These are phyloP conservation scores for Podospora pseudocomata DNA, from an alignment of 495 filamentous ascomycete species.

Conservation along the genomic window DNA sequence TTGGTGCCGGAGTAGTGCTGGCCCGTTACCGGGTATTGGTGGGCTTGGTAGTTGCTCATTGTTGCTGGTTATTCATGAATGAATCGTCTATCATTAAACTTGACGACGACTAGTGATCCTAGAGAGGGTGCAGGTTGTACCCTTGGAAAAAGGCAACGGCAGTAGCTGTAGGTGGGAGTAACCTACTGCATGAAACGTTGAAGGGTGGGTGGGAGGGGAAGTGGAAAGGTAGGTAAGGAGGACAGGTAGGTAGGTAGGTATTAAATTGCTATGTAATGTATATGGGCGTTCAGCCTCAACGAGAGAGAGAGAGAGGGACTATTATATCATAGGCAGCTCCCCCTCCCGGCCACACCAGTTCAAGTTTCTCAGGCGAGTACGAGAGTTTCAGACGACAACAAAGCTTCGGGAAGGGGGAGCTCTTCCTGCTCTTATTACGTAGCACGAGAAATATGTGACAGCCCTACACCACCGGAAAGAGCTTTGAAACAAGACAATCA, in stretches of 20 bases:
- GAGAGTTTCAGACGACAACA: not conserved
- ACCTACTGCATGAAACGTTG: not conserved
- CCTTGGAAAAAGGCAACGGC: not conserved
- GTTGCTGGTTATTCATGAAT: slow-evolving; percentile 4
- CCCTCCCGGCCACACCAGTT: too few relatives aligned
- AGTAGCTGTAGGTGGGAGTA: not conserved
- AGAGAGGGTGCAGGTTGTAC: not conserved
- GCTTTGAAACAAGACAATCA: not conserved
- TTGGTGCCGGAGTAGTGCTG: slow-evolving; percentile 64
- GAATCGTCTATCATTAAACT: not conserved
- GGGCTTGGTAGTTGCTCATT: slow-evolving; percentile 23
- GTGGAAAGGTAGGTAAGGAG: not conserved
- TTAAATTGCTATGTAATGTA: not conserved
- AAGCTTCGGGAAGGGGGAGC: not conserved
- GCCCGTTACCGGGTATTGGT: slow-evolving; percentile 30
- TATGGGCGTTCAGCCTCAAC: not conserved
- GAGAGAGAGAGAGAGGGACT: too few relatives aligned
- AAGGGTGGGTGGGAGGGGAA: not conserved
- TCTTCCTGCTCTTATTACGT: not conserved
- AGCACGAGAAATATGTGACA: not conserved
- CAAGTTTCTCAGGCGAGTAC: not conserved
- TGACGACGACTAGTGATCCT: not conserved
- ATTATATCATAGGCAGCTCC: not conserved
- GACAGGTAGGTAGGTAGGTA: not conserved
- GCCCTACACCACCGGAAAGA: not conserved